A percentile compares a stretch with the other conserved stretches of the same genome.
These are phyloP conservation scores for Sphaerulina vaccinii DNA, from an alignment of 2,329 filamentous ascomycete genomes.

Conservation along the genomic window DNA sequence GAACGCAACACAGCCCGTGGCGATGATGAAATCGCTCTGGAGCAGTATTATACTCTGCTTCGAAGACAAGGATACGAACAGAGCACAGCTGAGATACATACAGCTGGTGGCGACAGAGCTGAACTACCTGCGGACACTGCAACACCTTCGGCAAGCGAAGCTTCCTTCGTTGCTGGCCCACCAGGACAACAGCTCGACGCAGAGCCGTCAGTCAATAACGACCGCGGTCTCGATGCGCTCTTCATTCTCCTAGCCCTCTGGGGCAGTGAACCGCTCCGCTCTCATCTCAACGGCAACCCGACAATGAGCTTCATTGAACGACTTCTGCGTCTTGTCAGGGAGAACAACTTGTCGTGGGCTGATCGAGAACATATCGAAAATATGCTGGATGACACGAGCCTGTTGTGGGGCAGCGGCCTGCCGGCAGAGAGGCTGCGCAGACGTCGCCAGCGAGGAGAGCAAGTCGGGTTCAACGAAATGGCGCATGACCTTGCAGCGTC, in stretches of 20 bases:
- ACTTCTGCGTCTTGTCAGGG: constrained; percentile 8
- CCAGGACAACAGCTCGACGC: constrained; percentile 23
- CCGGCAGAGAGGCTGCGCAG: constrained; percentile 24
- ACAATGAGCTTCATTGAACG: constrained; percentile 2
- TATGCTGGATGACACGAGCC: constrained; percentile 8
- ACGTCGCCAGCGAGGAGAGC: constrained; percentile 20
- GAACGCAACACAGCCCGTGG: background rate
- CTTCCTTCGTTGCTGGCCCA: constrained; percentile 11
- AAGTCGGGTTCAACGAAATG: constrained; percentile 19
- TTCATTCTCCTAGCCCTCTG: constrained; percentile 20
- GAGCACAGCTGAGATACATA: background rate
- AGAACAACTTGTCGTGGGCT: constrained; percentile 10
- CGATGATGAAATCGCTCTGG: constrained; percentile 22
- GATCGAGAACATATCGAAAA: constrained; percentile 17
- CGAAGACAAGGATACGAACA: constrained; percentile 27
- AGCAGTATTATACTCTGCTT: constrained; percentile 35
- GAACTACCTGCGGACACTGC: constrained; percentile 2
- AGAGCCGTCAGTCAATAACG: constrained; percentile 21
- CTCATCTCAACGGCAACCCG: background rate
- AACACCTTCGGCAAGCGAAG: background rate
- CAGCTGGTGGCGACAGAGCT: background rate
- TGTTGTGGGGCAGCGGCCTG: constrained; percentile 21
- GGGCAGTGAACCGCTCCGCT: constrained; percentile 8
- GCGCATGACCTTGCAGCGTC: constrained; percentile 15
- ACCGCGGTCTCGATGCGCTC: constrained; percentile 23